Evolutionary conservation across 2,329 filamentous ascomycete genomes (phyloP).

Genomic region (Fusarium torreyae): DNA sequence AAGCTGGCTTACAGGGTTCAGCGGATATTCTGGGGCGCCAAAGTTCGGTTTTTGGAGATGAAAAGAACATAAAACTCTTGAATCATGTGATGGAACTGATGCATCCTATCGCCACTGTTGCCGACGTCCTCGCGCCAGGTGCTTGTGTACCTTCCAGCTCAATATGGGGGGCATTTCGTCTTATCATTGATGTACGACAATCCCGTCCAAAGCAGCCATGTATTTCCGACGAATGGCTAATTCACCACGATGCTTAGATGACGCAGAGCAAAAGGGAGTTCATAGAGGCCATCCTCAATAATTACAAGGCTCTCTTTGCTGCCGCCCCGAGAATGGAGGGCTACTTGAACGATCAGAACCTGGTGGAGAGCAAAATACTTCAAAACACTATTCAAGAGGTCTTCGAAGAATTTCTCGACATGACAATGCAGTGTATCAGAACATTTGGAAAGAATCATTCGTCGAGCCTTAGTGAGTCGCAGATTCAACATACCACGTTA

Average conservation of each 20-base stretch:
- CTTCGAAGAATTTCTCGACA: not conserved
- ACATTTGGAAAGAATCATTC: not conserved
- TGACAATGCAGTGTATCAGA: not conserved
- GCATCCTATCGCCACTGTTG: not conserved
- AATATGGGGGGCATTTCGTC: constrained; percentile 3
- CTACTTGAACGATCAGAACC: not conserved
- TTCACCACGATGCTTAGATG: too few species aligned
- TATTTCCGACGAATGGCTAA: too few species aligned
- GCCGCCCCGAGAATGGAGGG: not conserved
- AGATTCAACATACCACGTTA: too few species aligned
- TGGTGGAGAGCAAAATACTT: not conserved
- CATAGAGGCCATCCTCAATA: not conserved
- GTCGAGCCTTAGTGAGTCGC: not conserved
- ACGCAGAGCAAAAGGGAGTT: not conserved
- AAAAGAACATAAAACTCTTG: too few species aligned
- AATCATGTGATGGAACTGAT: too few species aligned
- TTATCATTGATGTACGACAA: constrained; percentile 2
- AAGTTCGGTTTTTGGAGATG: too few species aligned
- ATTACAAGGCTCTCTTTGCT: not conserved
- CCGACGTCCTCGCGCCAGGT: not conserved
- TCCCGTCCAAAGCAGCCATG: too few species aligned
- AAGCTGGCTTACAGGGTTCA: too few species aligned
- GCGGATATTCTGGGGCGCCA: too few species aligned
- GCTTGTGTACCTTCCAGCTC: not conserved
- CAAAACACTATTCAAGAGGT: not conserved